A percentile compares a stretch with the other conserved stretches of the same genome.
Evolutionary conservation across 2,329 filamentous ascomycete genomes (phyloP).

Genomic region (Colletotrichum scovillei): DNA sequence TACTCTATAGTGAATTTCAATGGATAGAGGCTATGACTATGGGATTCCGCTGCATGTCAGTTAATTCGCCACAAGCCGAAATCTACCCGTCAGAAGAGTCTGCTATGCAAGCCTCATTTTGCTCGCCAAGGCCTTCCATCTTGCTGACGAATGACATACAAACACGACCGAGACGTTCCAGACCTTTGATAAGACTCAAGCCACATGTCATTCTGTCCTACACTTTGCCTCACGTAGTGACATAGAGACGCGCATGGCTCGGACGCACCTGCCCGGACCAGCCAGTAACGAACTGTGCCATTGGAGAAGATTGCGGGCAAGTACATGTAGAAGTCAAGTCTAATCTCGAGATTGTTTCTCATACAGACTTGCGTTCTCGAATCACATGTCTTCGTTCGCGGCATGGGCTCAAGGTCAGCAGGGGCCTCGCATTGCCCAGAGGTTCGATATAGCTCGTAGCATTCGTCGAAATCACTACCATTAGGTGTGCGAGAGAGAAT

Average conservation of each 20-base stretch:
- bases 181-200: neutral
- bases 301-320: neutral
- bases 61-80: neutral
- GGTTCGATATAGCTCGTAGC: neutral
- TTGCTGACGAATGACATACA: neutral
- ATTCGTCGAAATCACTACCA: neutral
- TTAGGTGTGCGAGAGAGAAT: neutral
- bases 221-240: neutral
- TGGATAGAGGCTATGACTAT: rapidly evolving
- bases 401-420: neutral
- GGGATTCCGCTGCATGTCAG: rapidly evolving
- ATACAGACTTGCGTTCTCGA: neutral
- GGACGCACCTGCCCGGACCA: neutral
- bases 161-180: neutral
- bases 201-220: neutral
- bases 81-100: neutral
- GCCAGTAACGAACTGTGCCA: neutral
- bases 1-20: neutral
- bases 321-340: neutral
- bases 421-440: neutral
- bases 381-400: neutral
- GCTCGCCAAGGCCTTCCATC: neutral
- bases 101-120: neutral
- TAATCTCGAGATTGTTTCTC: neutral
- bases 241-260: neutral